Evolutionary conservation across 495 filamentous ascomycete genomes (phyloP), one percentile per base, ranked within the genome.

Genomic region (Glarea lozoyensis): DNA sequence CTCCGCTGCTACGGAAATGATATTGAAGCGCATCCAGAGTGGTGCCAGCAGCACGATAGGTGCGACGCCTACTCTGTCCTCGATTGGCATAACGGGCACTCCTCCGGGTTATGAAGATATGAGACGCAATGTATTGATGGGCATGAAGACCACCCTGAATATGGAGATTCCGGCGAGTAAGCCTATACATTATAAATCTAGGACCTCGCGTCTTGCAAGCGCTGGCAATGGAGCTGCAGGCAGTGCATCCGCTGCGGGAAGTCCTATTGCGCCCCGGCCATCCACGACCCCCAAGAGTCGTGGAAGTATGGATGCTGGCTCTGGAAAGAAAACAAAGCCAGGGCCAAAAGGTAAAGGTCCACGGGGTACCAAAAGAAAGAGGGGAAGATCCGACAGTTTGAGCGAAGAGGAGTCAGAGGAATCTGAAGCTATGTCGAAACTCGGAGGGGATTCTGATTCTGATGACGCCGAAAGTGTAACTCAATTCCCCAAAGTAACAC

Each of bases 401-500:
- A 49, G 49, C 24, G 61, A 58, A 21, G 62, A 55, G 34, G 60
- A 68, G 19, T 61, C 59, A 21, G 62, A 55, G 34, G 60, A 68
- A 21, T 59, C 47, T 35, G 59, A 51, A 36, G 61, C 46, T 23
- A 66, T 59, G 45, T 57, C 53, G 12, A 66, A 55, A 29, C 56
- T 57, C 25, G 70, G 60, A 48, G 70, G 63, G 50, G 64, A 58
- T 35, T 67, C 60, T 6, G 67, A 68, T 37, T 67, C 64, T 23
- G 69, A 75, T 40, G 65, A 61, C 32, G 66, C 69, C 7, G 64
- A 66, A 10, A 62, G 69, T 27, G 64, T 75, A 31, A 69, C 71
- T 12, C 69, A 73, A 11, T 56, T 70, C 10, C 73, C 73, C 2
- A 84, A 76, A 13, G 80, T 74, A 54, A 93, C 88, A 4, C 87